Base-by-base conservation (phyloP, 2,329 filamentous ascomycete genomes). In the Escovopsis sp. region DNA sequence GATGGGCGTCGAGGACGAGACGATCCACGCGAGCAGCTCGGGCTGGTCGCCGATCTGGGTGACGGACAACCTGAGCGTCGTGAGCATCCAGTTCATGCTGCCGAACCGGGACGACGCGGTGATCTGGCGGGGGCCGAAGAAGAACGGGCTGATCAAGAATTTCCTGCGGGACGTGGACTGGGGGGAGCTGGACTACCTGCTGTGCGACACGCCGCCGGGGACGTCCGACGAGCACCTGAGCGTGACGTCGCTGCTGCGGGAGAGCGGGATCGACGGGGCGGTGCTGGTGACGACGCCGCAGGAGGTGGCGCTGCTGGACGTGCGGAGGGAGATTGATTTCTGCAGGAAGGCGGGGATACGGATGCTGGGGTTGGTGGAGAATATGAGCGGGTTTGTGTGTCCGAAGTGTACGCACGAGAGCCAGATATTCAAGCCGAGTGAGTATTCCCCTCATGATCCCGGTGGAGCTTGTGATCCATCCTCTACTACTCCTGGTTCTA, bases 1-100 rank as follows among this genome's bases (percentile, higher is more conserved):
- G 88, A 87, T 98, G 78, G 90, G 90, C 25, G 88, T 94, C 1
- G 87, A 94, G 57, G 65, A 75, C 18, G 88, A 98, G 61, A 93
- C 82, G 1, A 90, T 98, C 35, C 90, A 98, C 55, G 76, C 94
- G 35, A 90, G 79, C 52, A 79, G 74, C 35, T 74, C 79, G 1
- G 90, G 90, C 2, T 94, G 87, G 90, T 85, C 80, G 51, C 90
- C 90, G 0, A 88, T 96, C 12, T 96, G 87, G 83, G 87, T 94
- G 13, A 72, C 78, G 48, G 90, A 96, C 48, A 98, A 96, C 48
- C 65, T 98, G 4, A 83, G 80, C 2, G 85, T 94, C 34, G 96
- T 98, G 88, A 90, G 81, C 50, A 85, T 98, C 44, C 90, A 98
- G 57, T 98, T 98, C 55, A 93, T 98, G 85, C 66, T 98, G 31